Evolutionary conservation across 257 asterid genomes (phyloP), one percentile per base, ranked within the genome.

Genomic region (Lavandula angustifolia): DNA sequence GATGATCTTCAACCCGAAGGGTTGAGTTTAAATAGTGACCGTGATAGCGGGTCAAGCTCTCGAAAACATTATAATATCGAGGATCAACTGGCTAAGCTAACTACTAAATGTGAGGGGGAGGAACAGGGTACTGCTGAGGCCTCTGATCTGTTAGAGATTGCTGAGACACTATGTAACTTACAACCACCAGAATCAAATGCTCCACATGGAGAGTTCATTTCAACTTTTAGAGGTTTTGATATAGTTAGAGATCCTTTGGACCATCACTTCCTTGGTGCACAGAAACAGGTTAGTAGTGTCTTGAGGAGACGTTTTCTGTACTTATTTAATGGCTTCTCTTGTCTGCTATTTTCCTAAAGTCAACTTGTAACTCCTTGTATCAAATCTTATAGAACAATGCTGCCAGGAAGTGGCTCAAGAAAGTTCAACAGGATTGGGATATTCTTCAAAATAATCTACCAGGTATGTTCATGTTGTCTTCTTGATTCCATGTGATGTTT

Each of bases 371-470:
- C 46, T 27, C 55, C 37, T 58, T 43, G 10, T 35, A 35, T 59
- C 53, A 68, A 62, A 47, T 48, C 73, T 81, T 76, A 66, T 87
- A 94, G 96, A 88, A 73, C 70, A 81, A 60, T 54, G 86, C 96
- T 66, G 82, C 88, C 54, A 91, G 95, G 80, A 94, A 86, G 82
- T 94, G 99, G 99, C 95, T 94, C 63, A 86, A 75, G 91, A 94
- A 91, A 81, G 91, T 90, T 68, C 96, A 91, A 63, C 91, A 83
- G 70, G 99, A 94, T 75, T 94, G 99, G 99, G 86, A 80, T 73
- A 90, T 94, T 69, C 95, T 94, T 74, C 99, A 82, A 78, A 91
- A 91, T 69, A 94, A 94, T 81, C 81, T 94, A 49, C 99, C 99
- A 1, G 98, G 99, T 88, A 80, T 61, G 72, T 60, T 60, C 67